phyloP scores from a whole-genome alignment of 2,329 filamentous ascomycete genomes.

The Colletotrichum agaves region DNA sequence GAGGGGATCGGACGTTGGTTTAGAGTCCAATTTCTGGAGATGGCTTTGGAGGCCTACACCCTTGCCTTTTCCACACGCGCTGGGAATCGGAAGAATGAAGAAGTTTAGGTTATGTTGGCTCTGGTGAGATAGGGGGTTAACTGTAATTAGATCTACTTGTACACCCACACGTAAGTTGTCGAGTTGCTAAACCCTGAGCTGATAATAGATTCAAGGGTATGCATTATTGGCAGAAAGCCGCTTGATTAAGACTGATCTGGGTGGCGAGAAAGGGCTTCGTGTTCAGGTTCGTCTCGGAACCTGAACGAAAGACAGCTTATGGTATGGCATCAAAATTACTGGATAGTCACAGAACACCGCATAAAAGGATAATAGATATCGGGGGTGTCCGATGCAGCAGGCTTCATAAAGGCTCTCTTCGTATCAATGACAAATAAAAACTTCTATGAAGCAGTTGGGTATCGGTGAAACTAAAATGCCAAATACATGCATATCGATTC shows the following conservation, averaged over 20 bases:
- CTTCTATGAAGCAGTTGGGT: not conserved
- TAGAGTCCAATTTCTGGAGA: slow-evolving; percentile 39
- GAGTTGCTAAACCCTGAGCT: not conserved
- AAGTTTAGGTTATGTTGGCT: slow-evolving; percentile 42
- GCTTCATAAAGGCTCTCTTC: not conserved
- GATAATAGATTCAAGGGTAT: not conserved
- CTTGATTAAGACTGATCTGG: too few species aligned
- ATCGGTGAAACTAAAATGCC: not conserved
- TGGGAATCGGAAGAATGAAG: slow-evolving; percentile 40
- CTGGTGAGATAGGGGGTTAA: slow-evolving; percentile 41
- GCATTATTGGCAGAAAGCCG: not conserved
- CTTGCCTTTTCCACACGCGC: slow-evolving; percentile 40
- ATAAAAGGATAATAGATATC: too few species aligned
- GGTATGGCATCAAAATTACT: too few species aligned
- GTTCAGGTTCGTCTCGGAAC: too few species aligned
- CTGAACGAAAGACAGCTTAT: too few species aligned
- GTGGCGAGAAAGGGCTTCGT: too few species aligned
- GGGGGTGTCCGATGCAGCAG: too few species aligned
- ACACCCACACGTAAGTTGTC: slow-evolving; percentile 41
- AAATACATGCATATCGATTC: not conserved
- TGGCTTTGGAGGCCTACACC: slow-evolving; percentile 38
- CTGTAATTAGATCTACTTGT: slow-evolving; percentile 41
- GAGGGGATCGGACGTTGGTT: slow-evolving; percentile 50
- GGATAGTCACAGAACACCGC: too few species aligned
- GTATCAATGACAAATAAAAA: not conserved